Base-by-base conservation (phyloP, 2,329 filamentous ascomycete genomes). In the Arthrobotrys pseudoclavata region DNA sequence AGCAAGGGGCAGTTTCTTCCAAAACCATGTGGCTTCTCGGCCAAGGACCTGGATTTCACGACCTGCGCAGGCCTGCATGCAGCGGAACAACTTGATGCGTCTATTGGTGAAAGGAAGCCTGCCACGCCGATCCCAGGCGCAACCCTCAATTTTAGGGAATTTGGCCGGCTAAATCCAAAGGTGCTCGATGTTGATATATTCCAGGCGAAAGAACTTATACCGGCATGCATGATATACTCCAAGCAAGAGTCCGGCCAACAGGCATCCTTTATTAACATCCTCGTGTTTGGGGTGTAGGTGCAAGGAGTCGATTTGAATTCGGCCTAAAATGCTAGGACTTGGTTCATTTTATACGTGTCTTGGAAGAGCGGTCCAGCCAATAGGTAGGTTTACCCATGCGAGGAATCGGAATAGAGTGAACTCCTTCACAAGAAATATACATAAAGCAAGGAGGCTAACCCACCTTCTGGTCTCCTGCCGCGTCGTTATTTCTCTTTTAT, bases 361-460 rank as follows among this genome's bases (percentile, higher is more conserved):
- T 64, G 50, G 55, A 42, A 47, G 31, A 55, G 4, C 2, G 50
- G 37, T 20, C 18, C 47, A 66, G n/a, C 66, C 66, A 69, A 69
- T 69, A 48, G 60, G 57, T 66, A 69, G 48, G 45, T 40, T n/a
- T 55, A 68, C 55, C 55, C 70, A 48, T 63, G 63, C 70, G 55
- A 75, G 70, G 50, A 61, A 55, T 61, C 62, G 45, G 22, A 42
- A 60, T 60, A 60, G 55, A 60, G 42, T 34, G 55, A 47, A 24
- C 53, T 61, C 53, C 18, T 34, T 18, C 24, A 42, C 26, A 47
- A 24, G 42, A 50, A 45, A 61, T 15, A 47, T 15, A 67, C 29
- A 61, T 62, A 77, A 77, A 77, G 66, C 61, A 70, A 77, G 72
- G 72, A 69, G 72, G 22, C 53, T 18, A 67, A 18, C 60, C 62